phyloP scores from a whole-genome alignment of 306 rosid genomes.

The Cucurbita maxima region DNA sequence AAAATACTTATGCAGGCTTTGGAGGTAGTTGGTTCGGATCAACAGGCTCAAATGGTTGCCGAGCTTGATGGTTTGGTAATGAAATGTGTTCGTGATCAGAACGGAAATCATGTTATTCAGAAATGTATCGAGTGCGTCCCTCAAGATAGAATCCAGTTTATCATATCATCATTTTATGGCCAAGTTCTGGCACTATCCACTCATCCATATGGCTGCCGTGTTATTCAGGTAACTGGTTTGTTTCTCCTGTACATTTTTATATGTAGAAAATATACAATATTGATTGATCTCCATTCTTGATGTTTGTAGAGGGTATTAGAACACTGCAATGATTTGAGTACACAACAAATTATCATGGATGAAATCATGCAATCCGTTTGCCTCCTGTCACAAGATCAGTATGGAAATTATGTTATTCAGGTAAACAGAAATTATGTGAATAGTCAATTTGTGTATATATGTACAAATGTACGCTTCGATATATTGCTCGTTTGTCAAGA shows the following conservation, averaged over 20 bases:
- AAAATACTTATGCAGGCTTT: conserved; percentile 40
- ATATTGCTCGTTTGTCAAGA: background rate
- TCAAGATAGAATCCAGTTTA: conserved; percentile 76
- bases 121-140: conserved; percentile 87
- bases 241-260: background rate
- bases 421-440: conserved; percentile 15
- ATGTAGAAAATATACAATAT: background rate
- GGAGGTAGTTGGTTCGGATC: conserved; percentile 75
- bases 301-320: conserved; percentile 87
- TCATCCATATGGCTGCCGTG: conserved; percentile 98
- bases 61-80: conserved; percentile 80
- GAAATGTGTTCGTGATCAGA: conserved; percentile 93
- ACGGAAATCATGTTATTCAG: conserved; percentile 93
- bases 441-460: background rate
- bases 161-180: conserved; percentile 79
- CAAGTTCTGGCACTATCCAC: conserved; percentile 86
- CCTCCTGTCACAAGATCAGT: conserved; percentile 85
- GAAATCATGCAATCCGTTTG: conserved; percentile 90
- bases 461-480: background rate
- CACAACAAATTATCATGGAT: conserved; percentile 75
- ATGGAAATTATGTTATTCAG: conserved; percentile 97
- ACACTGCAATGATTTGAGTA: conserved; percentile 60
- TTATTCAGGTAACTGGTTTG: conserved; percentile 63
- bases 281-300: conserved; percentile 15
- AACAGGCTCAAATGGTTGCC: conserved; percentile 69